Percentiles rank a stretch among this genome's conserved stretches.
phyloP scores from a whole-genome alignment of 805 yeast species.

The Clavispora asparagi region DNA sequence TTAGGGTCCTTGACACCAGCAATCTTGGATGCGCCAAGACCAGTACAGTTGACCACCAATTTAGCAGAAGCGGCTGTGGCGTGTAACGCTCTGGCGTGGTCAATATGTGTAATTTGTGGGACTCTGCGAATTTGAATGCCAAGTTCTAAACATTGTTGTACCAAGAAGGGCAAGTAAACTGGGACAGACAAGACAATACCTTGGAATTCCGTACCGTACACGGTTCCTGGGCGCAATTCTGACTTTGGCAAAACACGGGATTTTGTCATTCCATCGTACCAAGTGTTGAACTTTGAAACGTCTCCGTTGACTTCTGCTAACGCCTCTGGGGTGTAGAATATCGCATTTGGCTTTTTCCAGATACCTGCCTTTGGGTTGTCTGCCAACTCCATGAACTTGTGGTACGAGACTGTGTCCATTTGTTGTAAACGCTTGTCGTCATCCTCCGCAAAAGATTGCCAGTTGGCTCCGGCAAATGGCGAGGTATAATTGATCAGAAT shows the following conservation, averaged over 20 bases:
- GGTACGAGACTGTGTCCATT: slow-evolving; percentile 46
- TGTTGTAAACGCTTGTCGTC: slow-evolving; percentile 24
- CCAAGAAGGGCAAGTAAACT: slow-evolving; percentile 49
- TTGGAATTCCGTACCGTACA: slow-evolving; percentile 43
- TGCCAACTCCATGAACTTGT: slow-evolving; percentile 42
- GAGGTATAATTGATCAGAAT: slow-evolving; percentile 47
- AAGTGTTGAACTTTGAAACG: slow-evolving; percentile 21
- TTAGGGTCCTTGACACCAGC: slow-evolving; percentile 42
- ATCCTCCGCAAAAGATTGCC: slow-evolving; percentile 53
- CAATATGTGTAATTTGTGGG: slow-evolving; percentile 32
- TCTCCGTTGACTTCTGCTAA: slow-evolving; percentile 7
- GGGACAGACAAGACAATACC: slow-evolving; percentile 59
- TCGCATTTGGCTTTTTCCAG: slow-evolving; percentile 12
- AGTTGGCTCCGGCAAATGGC: slow-evolving; percentile 71
- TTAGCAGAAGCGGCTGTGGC: slow-evolving; percentile 27
- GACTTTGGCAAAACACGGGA: slow-evolving; percentile 25
- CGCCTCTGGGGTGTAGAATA: slow-evolving; percentile 9
- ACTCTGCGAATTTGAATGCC: slow-evolving; percentile 47
- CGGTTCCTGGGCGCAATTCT: slow-evolving; percentile 39
- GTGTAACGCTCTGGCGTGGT: slow-evolving; percentile 38
- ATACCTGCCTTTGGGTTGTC: slow-evolving; percentile 46
- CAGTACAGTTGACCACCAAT: slow-evolving; percentile 54
- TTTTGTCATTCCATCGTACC: slow-evolving; percentile 46
- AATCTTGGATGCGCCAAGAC: slow-evolving; percentile 42
- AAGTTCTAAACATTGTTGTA: slow-evolving; percentile 36